Percentiles rank a stretch among this genome's conserved stretches.
phyloP scores from a whole-genome alignment of 2,329 filamentous ascomycete genomes.

The Rutstroemia sp. region DNA sequence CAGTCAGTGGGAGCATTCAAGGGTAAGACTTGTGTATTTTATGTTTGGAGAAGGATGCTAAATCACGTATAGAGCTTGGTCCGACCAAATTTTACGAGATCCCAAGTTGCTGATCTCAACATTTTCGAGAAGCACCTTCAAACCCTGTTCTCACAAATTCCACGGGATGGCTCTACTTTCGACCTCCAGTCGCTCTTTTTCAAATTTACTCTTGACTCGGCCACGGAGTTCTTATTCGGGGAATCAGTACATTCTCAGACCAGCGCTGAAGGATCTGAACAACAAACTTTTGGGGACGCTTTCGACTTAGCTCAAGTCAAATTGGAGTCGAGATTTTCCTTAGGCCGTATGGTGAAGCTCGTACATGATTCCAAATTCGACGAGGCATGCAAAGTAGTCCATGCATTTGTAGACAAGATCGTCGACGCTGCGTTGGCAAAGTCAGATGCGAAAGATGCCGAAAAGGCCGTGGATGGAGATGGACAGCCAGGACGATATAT shows the following conservation, averaged over 20 bases:
- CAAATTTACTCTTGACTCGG: conserved; percentile 40
- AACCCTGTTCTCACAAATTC: conserved; percentile 51
- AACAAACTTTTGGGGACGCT: conserved; percentile 37
- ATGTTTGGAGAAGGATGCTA: not conserved
- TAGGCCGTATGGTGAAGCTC: conserved; percentile 32
- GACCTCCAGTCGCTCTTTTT: conserved; percentile 60
- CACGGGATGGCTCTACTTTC: conserved; percentile 44
- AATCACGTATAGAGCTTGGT: conserved; percentile 34
- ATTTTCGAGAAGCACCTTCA: conserved; percentile 64
- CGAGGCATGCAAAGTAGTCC: conserved; percentile 32
- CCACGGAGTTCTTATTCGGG: conserved; percentile 46
- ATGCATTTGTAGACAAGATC: conserved; percentile 42
- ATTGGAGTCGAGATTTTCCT: conserved; percentile 32
- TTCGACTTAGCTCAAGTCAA: conserved; percentile 41
- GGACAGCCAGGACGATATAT: conserved; percentile 38
- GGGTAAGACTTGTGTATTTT: conserved; percentile 16
- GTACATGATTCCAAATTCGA: conserved; percentile 24
- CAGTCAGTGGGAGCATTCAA: conserved; percentile 39
- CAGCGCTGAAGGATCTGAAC: conserved; percentile 16
- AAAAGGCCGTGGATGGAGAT: conserved; percentile 31
- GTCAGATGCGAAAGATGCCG: conserved; percentile 25
- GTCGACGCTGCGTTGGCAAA: conserved; percentile 33
- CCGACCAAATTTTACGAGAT: conserved; percentile 44
- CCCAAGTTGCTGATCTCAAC: conserved; percentile 57
- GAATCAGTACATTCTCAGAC: conserved; percentile 38